phyloP scores from a whole-genome alignment of 345 rosid genomes.

The Mangifera indica region DNA sequence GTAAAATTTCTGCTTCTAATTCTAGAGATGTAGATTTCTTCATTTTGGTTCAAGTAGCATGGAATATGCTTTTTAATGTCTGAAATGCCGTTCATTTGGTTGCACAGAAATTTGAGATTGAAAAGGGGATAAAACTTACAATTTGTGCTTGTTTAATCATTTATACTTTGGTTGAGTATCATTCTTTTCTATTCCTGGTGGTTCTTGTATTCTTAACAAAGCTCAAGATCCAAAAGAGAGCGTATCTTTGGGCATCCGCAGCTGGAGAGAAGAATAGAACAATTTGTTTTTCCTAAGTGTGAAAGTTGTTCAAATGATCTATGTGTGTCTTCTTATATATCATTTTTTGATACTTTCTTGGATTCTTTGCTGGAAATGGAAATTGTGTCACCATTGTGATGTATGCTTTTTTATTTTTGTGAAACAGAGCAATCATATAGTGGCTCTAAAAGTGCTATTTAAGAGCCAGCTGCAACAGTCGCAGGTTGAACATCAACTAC shows the following conservation, averaged over 20 bases:
- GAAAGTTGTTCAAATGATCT: background rate
- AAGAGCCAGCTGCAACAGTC: slow-evolving; percentile 95
- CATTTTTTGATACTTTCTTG: background rate
- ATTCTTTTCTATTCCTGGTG: background rate
- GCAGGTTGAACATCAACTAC: slow-evolving; percentile 94
- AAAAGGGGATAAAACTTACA: background rate
- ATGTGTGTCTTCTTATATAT: too few species aligned
- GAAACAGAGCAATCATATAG: slow-evolving; percentile 86
- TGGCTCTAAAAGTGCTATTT: slow-evolving; percentile 91
- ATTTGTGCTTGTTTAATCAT: background rate
- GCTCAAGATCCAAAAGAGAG: background rate
- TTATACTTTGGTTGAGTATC: background rate
- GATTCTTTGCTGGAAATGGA: background rate
- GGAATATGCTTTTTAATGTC: background rate
- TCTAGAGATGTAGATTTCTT: background rate
- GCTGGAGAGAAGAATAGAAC: background rate
- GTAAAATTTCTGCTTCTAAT: background rate
- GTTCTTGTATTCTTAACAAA: background rate
- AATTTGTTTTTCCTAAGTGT: background rate
- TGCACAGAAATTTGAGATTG: background rate
- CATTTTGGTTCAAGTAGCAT: background rate
- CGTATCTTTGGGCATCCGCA: background rate
- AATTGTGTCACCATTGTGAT: background rate
- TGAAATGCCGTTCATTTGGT: background rate
- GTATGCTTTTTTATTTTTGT: background rate